Base-by-base conservation (phyloP, 441 rosid genomes). In the Gossypium laxum region DNA sequence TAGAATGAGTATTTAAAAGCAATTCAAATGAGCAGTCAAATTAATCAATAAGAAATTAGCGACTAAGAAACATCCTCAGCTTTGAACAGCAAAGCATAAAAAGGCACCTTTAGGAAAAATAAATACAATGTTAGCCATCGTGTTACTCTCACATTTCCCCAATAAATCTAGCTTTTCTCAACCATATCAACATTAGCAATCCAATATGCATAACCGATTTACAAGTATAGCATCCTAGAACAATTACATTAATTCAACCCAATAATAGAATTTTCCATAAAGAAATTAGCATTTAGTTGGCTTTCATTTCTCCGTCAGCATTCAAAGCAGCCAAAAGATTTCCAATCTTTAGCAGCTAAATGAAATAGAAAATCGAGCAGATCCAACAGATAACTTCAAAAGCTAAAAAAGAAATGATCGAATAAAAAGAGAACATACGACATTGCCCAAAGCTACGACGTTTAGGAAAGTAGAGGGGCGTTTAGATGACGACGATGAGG, bases 391-490 rank as follows among this genome's bases (percentile, higher is more conserved):
- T 67, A 8, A 72, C 3, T 2, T 26, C 11, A 75, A 28, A 26
- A 7, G 59, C 5, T 17, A 2, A 10, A 55, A 14, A 50, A 17
- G 1, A 51, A 51, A 15, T 48, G 17, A 48, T 11, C 5, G 30
- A 14, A 61, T 11, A 10, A 15, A 32, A 32, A 32, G 52, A n/a
- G 72, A 52, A 86, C 98, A 78, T 81, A 91, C 98, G 72, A 93
- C 88, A 86, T 85, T 91, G 82, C 98, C 98, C n/a, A 93, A 80
- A 41, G 88, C 96, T 30, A 91, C 87, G 26, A 87, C 96, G 75
- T 89, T 93, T 11, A 93, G 89, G 72, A 88, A 91, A 75, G 91
- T 84, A n/a, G 91, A 82, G 8, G 89, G 71, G 52, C 93, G 96
- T 67, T 71, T 82, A 1, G 90, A 83, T 18, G 90, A 81, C 12